Percentiles rank a stretch among this genome's conserved stretches.
Evolutionary conservation across 306 rosid genomes (phyloP).

Genomic region (Myrica gale): DNA sequence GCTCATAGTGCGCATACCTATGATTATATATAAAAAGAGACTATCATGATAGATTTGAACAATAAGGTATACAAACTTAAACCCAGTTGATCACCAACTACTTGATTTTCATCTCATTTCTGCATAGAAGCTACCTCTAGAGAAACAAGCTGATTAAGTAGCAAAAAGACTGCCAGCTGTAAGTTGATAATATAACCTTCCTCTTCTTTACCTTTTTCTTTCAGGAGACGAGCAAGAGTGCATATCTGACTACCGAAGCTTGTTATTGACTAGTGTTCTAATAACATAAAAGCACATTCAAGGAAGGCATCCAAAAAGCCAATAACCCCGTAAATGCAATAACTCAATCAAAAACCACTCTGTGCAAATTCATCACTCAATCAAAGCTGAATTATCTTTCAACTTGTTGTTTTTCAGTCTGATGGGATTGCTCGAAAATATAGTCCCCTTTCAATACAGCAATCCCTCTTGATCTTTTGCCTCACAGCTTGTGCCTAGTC

Average conservation of each 20-base stretch:
- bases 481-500: neutral
- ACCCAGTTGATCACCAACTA: neutral
- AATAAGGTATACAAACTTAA: neutral
- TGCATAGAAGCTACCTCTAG: neutral
- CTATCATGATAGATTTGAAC: neutral
- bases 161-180: neutral
- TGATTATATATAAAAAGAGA: neutral
- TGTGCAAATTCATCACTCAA: neutral
- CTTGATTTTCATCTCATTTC: constrained; percentile 1
- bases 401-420: neutral
- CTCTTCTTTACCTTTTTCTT: neutral
- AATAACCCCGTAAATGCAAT: neutral
- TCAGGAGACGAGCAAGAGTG: neutral
- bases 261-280: neutral
- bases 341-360: neutral
- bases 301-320: neutral
- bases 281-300: neutral
- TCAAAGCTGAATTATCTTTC: neutral
- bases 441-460: neutral
- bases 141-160: neutral
- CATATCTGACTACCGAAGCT: neutral
- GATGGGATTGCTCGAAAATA: neutral
- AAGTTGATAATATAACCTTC: neutral
- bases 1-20: neutral
- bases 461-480: neutral